Percentiles rank a stretch among this genome's conserved stretches.
phyloP scores from a whole-genome alignment of 2,329 filamentous ascomycete genomes.

The Endoconidiophora laricicola region DNA sequence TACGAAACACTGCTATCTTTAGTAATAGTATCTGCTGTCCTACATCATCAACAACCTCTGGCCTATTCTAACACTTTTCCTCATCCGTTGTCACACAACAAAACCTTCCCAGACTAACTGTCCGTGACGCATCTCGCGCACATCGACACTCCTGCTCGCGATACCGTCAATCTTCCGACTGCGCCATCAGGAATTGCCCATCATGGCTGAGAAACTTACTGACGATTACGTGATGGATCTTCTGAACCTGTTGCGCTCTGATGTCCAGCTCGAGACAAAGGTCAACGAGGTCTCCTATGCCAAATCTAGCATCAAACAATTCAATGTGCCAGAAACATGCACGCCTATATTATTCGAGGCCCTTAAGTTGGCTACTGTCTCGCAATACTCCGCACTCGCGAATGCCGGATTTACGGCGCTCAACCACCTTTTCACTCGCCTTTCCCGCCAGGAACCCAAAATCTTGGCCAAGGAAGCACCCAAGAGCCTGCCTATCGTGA shows the following conservation, averaged over 20 bases:
- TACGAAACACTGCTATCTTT: too few relatives aligned
- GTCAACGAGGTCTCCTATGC: slow-evolving; percentile 53
- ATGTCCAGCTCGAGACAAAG: slow-evolving; percentile 48
- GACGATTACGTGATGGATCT: slow-evolving; percentile 42
- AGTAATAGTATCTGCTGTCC: too few relatives aligned
- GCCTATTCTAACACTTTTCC: too few relatives aligned
- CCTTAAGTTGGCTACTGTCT: slow-evolving; percentile 55
- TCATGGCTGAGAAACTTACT: slow-evolving; percentile 40
- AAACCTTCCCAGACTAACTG: background rate
- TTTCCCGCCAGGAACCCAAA: slow-evolving; percentile 71
- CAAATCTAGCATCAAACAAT: slow-evolving; percentile 84
- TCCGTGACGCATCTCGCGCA: background rate
- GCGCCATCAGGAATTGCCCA: too few relatives aligned
- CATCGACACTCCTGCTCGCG: background rate
- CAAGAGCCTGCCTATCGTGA: slow-evolving; percentile 54
- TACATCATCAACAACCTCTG: too few relatives aligned
- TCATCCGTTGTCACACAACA: too few relatives aligned
- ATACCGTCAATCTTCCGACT: too few relatives aligned
- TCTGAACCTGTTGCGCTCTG: slow-evolving; percentile 28
- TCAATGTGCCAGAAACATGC: slow-evolving; percentile 63
- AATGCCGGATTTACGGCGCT: slow-evolving; percentile 77
- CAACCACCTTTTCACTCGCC: slow-evolving; percentile 70
- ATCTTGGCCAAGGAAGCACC: slow-evolving; percentile 52
- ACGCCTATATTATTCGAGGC: slow-evolving; percentile 67
- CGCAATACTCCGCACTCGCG: slow-evolving; percentile 60